These are phyloP conservation scores for Penicillium sp. DNA, from an alignment of 2,329 filamentous ascomycete species.

Conservation along the genomic window DNA sequence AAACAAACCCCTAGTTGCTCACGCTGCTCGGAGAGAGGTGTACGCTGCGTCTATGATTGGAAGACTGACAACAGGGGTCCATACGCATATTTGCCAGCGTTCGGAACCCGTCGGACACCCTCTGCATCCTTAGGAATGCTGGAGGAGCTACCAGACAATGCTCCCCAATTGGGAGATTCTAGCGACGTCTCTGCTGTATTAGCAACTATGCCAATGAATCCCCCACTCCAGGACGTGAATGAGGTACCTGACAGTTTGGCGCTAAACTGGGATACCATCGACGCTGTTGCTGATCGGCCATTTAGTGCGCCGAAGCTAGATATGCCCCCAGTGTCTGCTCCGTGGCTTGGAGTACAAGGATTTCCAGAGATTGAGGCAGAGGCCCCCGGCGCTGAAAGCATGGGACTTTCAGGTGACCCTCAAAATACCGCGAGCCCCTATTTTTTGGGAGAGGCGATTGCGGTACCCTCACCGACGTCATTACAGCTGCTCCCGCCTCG, in stretches of 20 bases:
- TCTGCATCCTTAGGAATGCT: background rate
- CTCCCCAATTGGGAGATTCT: background rate
- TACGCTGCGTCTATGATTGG: constrained; percentile 10
- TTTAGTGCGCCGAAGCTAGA: background rate
- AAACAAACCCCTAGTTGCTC: constrained; percentile 8
- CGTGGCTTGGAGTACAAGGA: background rate
- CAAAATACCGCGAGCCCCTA: background rate
- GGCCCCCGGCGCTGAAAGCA: background rate
- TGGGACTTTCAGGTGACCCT: background rate
- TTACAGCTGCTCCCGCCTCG: background rate
- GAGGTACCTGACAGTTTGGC: background rate
- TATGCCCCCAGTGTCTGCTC: background rate
- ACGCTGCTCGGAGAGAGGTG: constrained; percentile 12
- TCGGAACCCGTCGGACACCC: background rate
- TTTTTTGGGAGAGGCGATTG: background rate
- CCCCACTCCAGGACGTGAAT: background rate
- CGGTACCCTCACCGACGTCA: background rate
- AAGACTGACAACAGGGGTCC: background rate
- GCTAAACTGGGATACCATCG: background rate
- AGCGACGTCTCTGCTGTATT: background rate
- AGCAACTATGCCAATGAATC: background rate
- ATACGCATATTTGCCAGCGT: background rate
- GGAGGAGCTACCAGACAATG: background rate
- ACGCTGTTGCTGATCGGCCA: background rate
- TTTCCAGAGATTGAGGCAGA: background rate